These are phyloP conservation scores for Dendrostoma leiphaemia DNA, from an alignment of 2,329 filamentous ascomycete genomes.

Conservation along the genomic window DNA sequence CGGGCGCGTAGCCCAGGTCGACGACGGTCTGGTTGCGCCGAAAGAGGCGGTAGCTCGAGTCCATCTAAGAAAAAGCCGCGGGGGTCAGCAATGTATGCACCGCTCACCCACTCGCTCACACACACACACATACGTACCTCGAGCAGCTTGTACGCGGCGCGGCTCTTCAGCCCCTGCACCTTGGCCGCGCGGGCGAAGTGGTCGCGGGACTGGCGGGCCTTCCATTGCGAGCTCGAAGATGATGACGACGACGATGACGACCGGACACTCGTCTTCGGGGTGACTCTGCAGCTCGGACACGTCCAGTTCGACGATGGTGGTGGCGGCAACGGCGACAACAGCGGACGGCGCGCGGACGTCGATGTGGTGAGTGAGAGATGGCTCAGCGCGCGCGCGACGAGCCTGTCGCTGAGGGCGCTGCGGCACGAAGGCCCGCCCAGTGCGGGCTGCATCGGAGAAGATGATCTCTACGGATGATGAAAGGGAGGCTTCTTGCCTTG, in stretches of 20 bases:
- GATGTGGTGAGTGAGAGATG: conserved; percentile 6
- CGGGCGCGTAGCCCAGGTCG: conserved; percentile 81
- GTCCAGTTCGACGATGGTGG: not conserved
- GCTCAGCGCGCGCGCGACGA: conserved; percentile 12
- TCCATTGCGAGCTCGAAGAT: conserved; percentile 76
- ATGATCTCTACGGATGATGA: too few relatives aligned
- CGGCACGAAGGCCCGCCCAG: conserved; percentile 3
- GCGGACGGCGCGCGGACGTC: not conserved
- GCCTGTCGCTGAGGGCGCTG: conserved; percentile 4
- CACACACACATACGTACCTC: conserved; percentile 59
- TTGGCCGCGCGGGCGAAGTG: conserved; percentile 71
- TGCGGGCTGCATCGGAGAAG: not conserved
- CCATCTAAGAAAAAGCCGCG: conserved; percentile 57
- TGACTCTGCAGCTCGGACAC: not conserved
- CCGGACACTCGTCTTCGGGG: not conserved
- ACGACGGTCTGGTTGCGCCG: conserved; percentile 79
- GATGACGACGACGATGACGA: conserved; percentile 24
- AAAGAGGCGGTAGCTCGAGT: conserved; percentile 79
- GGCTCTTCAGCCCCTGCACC: conserved; percentile 78
- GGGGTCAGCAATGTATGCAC: too few relatives aligned
- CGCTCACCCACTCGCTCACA: too few relatives aligned
- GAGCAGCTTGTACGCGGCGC: conserved; percentile 89
- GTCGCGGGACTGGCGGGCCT: conserved; percentile 73
- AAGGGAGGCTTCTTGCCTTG: too few relatives aligned
- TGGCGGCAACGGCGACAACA: too few relatives aligned